Conservation (phyloP, 768 basidiomycete species). For the Mycena venus region DNA sequence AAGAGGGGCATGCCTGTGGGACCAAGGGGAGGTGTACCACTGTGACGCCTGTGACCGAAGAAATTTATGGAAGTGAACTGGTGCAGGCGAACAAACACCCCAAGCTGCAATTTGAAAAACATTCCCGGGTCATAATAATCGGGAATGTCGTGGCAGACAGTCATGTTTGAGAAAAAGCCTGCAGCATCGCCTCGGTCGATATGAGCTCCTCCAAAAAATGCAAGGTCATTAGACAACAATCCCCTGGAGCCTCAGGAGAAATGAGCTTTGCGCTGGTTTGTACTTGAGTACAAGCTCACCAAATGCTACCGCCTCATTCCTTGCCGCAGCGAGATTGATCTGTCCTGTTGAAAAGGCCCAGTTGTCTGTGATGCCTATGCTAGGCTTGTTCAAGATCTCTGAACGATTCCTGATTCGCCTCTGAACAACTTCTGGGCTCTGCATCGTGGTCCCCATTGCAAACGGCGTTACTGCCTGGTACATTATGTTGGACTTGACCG, state of each 20-base stretch:
- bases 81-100: background rate
- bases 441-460: background rate
- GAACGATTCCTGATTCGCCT: background rate
- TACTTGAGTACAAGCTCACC: no score
- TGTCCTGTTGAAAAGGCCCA: constrained; percentile 3
- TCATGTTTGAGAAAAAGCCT: background rate
- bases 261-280: no score
- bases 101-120: constrained; percentile 15
- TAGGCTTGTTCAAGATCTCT: background rate
- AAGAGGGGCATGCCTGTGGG: background rate
- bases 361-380: background rate
- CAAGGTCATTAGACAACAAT: background rate
- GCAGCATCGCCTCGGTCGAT: background rate
- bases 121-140: background rate
- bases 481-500: no score
- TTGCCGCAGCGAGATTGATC: constrained; percentile 2
- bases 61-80: background rate
- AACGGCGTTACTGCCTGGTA: background rate
- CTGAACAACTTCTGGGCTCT: background rate
- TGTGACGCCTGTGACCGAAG: constrained; percentile 1
- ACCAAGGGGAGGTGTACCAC: constrained; percentile 8
- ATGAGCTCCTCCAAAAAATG: constrained; percentile 10
- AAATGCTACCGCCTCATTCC: background rate
- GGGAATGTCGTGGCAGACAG: background rate
- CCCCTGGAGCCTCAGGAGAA: background rate